Percentiles rank a stretch among this genome's conserved stretches.
These are phyloP conservation scores for Yamadazyma membranifaciens DNA, from an alignment of 1,139 yeast genomes.

Conservation along the genomic window DNA sequence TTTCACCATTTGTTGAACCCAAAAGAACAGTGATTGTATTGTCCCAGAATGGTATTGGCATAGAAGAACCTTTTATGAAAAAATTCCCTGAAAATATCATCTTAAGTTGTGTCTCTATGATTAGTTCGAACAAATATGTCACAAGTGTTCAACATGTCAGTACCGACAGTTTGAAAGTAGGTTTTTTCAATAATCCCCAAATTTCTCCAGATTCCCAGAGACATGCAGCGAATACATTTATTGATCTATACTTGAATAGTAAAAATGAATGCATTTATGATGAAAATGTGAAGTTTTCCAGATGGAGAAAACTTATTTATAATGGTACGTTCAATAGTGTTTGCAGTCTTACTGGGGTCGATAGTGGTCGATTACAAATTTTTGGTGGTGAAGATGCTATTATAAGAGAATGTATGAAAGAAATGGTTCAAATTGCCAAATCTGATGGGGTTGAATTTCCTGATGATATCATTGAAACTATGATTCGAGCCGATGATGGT, in stretches of 20 bases:
- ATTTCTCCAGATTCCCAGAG: conserved; percentile 20
- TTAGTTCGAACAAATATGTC: conserved; percentile 57
- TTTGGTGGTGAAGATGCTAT: conserved; percentile 54
- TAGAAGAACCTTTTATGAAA: conserved; percentile 56
- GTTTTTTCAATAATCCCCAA: conserved; percentile 39
- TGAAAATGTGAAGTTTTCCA: conserved; percentile 45
- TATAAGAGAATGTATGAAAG: conserved; percentile 62
- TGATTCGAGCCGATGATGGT: conserved; percentile 58
- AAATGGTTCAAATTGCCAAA: conserved; percentile 59
- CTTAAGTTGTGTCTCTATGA: conserved; percentile 68
- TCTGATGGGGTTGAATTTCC: conserved; percentile 1
- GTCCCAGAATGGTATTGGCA: conserved; percentile 73
- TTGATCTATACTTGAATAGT: conserved; percentile 49
- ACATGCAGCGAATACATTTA: conserved; percentile 15
- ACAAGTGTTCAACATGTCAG: conserved; percentile 54
- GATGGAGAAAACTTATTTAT: conserved; percentile 75
- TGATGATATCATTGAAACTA: conserved; percentile 56
- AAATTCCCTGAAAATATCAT: conserved; percentile 55
- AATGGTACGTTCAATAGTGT: conserved; percentile 66
- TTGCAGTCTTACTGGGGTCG: conserved; percentile 49
- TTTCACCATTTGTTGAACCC: conserved; percentile 18
- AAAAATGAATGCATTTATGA: conserved; percentile 39
- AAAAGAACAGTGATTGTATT: conserved; percentile 55
- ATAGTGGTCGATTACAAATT: conserved; percentile 45
- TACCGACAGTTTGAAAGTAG: conserved; percentile 55